A percentile compares a stretch with the other conserved stretches of the same genome.
Conservation (phyloP, 129 eudicot species). For the Pulicaria dysenterica region DNA sequence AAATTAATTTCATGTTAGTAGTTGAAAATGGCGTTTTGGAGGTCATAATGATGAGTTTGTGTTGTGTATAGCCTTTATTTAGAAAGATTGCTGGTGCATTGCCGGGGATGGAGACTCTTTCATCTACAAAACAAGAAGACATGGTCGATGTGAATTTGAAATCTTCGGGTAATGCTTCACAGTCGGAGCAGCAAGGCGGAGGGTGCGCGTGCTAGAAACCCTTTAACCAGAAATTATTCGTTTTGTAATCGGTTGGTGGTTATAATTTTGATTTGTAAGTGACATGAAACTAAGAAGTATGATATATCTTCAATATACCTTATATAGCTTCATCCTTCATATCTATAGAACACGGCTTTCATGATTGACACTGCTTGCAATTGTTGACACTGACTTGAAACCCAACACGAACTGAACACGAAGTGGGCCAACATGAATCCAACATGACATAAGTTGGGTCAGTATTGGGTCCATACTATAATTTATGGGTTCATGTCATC, state of each 20-base stretch:
- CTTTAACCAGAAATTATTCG: neutral
- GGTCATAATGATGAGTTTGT: neutral
- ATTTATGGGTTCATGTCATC: too few species aligned
- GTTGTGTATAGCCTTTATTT: slow-evolving; percentile 62
- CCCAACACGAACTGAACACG: too few species aligned
- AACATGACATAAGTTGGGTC: too few species aligned
- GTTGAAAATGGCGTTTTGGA: too few species aligned
- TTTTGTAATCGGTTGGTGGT: slow-evolving; percentile 27
- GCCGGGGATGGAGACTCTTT: slow-evolving; percentile 89
- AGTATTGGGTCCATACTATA: too few species aligned
- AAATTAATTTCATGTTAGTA: too few species aligned
- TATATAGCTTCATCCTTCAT: slow-evolving; percentile 2
- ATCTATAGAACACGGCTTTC: slow-evolving; percentile 17
- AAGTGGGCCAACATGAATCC: too few species aligned
- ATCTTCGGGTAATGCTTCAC: slow-evolving; percentile 55
- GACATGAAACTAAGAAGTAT: slow-evolving; percentile 32
- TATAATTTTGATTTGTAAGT: slow-evolving; percentile 32
- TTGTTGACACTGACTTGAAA: too few species aligned
- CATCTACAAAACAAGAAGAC: slow-evolving; percentile 83
- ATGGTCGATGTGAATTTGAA: slow-evolving; percentile 93
- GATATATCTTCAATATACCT: slow-evolving; percentile 29
- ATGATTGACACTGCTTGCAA: slow-evolving; percentile 5
- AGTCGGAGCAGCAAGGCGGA: slow-evolving; percentile 78
- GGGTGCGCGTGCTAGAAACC: slow-evolving; percentile 72
- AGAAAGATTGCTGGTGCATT: slow-evolving; percentile 88